Conservation (phyloP, 257 asterid genomes). For the Linaria vulgaris region DNA sequence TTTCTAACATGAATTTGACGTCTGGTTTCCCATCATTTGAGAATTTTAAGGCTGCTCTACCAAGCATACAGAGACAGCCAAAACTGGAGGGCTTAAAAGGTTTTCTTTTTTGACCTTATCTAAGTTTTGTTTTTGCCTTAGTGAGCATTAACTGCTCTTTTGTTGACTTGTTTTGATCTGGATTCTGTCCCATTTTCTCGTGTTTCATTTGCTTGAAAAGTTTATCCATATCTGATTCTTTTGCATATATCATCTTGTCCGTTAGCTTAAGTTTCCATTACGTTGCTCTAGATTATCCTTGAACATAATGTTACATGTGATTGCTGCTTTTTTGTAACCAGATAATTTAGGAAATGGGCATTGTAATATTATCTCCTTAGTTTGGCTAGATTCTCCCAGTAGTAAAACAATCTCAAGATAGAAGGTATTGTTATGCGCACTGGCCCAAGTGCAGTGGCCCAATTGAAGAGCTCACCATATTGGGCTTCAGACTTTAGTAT, state of each 20-base stretch:
- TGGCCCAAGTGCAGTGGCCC: too few species aligned
- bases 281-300: too few species aligned
- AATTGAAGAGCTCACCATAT: too few species aligned
- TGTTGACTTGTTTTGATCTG: background rate
- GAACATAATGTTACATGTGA: too few species aligned
- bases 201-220: background rate
- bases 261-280: too few species aligned
- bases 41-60: constrained; percentile 68
- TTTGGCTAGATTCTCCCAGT: background rate
- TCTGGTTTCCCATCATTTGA: constrained; percentile 58
- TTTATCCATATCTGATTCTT: background rate
- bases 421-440: too few species aligned
- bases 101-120: constrained; percentile 25
- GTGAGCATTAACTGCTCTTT: background rate
- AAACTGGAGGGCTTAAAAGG: constrained; percentile 88
- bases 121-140: constrained; percentile 1
- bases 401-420: too few species aligned
- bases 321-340: too few species aligned
- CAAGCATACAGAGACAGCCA: constrained; percentile 71
- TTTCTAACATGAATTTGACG: constrained; percentile 64
- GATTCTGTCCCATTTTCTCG: background rate
- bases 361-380: background rate
- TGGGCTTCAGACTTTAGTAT: too few species aligned
- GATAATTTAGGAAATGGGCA: too few species aligned
- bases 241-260: background rate